These are phyloP conservation scores for Globisporangium cystogenes DNA, from an alignment of 352 stramenopile species.

Conservation along the genomic window DNA sequence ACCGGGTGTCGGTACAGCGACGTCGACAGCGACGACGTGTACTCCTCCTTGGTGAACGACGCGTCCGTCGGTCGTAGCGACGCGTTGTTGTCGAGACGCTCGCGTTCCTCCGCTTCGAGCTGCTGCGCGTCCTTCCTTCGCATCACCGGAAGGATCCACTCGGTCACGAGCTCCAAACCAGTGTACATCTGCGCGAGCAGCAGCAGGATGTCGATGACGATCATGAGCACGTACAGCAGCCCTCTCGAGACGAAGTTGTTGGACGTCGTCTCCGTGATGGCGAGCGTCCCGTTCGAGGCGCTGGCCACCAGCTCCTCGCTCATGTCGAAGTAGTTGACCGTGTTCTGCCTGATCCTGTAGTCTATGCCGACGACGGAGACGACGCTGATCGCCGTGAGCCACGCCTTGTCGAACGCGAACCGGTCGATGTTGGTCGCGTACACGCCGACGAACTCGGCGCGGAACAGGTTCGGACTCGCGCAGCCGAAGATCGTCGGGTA, in stretches of 20 bases:
- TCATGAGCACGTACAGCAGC: conserved; percentile 19
- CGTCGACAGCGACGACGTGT: conserved; percentile 15
- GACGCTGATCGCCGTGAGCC: conserved; percentile 14
- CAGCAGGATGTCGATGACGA: conserved; percentile 16
- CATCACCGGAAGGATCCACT: conserved; percentile 16
- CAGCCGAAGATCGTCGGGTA: conserved; percentile 16
- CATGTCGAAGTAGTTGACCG: conserved; percentile 13
- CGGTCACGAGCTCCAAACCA: conserved; percentile 10
- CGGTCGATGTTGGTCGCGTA: conserved; percentile 10
- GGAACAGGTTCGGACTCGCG: conserved; percentile 17
- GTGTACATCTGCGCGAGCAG: conserved; percentile 20
- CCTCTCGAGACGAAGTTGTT: conserved; percentile 20
- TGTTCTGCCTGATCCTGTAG: conserved; percentile 14
- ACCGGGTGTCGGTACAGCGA: conserved; percentile 36
- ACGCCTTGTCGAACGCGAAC: conserved; percentile 11
- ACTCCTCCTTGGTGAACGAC: conserved; percentile 11
- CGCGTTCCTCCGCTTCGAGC: conserved; percentile 1
- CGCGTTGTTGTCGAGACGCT: not conserved
- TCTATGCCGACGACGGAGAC: conserved; percentile 9
- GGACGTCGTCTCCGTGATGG: conserved; percentile 8
- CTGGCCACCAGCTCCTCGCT: not conserved
- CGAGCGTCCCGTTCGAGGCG: not conserved
- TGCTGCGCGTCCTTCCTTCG: conserved; percentile 7
- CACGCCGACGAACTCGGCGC: conserved; percentile 12
- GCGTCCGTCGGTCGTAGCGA: not conserved